A percentile compares a stretch with the other conserved stretches of the same genome.
These are phyloP conservation scores for Exophiala dermatitidis DNA, from an alignment of 2,329 filamentous ascomycete species.

Conservation along the genomic window DNA sequence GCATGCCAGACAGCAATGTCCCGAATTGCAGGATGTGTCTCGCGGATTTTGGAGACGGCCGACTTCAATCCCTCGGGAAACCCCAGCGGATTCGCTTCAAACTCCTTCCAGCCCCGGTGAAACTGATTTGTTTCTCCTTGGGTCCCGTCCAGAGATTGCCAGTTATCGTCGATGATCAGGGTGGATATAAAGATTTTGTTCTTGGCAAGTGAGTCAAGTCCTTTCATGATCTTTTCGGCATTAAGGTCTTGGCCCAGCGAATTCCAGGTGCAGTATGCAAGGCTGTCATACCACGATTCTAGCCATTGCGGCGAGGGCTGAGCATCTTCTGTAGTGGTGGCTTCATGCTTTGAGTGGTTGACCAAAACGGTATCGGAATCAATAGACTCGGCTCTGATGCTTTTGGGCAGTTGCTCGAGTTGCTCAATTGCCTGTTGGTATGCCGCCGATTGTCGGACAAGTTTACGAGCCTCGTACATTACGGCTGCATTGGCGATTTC, in stretches of 20 bases:
- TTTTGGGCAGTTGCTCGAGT: slow-evolving; percentile 20
- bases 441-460: slow-evolving; percentile 40
- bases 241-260: slow-evolving; percentile 75
- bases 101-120: slow-evolving; percentile 61
- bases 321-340: slow-evolving; percentile 29
- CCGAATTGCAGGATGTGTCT: slow-evolving; percentile 62
- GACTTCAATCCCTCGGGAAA: slow-evolving; percentile 76
- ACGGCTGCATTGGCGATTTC: slow-evolving; percentile 70
- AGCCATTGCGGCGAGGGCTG: slow-evolving; percentile 52
- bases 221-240: slow-evolving; percentile 68
- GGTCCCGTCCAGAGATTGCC: slow-evolving; percentile 66
- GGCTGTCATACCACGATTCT: slow-evolving; percentile 82
- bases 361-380: slow-evolving; percentile 30
- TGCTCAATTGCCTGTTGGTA: slow-evolving; percentile 24
- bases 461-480: slow-evolving; percentile 76
- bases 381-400: slow-evolving; percentile 19
- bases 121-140: slow-evolving; percentile 46
- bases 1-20: slow-evolving; percentile 95
- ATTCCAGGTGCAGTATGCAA: slow-evolving; percentile 98
- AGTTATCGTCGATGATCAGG: slow-evolving; percentile 94
- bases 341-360: slow-evolving; percentile 37
- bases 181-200: slow-evolving; percentile 71
- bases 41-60: slow-evolving; percentile 61
- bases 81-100: slow-evolving; percentile 71
- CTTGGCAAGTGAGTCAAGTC: slow-evolving; percentile 62